Base-by-base conservation (phyloP, 2,329 filamentous ascomycete genomes). In the Penicillium sp. region DNA sequence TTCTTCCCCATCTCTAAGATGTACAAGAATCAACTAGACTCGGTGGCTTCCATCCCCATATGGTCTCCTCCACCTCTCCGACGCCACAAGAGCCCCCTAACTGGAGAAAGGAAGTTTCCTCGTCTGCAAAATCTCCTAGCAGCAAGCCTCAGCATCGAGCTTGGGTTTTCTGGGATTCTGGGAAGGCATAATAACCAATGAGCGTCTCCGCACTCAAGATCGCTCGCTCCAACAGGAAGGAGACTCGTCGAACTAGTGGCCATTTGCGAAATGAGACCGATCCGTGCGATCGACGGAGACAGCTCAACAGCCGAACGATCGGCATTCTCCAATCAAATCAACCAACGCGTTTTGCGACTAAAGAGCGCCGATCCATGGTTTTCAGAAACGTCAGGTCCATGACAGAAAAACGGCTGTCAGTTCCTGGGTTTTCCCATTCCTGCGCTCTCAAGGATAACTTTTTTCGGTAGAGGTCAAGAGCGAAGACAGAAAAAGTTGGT, bases 251-350 rank as follows among this genome's bases (percentile, higher is more conserved):
- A 60, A 59, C 61, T 59, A 66, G 64, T 38, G 62, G 35, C 35
- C 38, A 55, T 51, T 43, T 26, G 52, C 55, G 57, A 63, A 64
- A 62, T 58, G 62, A 65, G 60, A 60, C 52, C 57, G 59, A 69
- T 69, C 60, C 52, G 58, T 68, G 62, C 61, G 65, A 70, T 69
- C 61, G 62, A 45, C 59, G 52, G 53, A 52, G 43, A 55, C 54
- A 63, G 51, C 43, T 53, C 33, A 64, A 57, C 55, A 67, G 54
- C 62, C 62, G 61, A 68, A 65, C 48, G 70, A 71, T 72, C 71
- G 64, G 69, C 69, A 68, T 64, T 67, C 65, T 60, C 67, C 62
- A 68, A 69, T 68, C 58, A 71, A 71, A 70, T 58, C 46, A 65
- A 65, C 66, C 66, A 64, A 38, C 40, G 58, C 57, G 57, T 60